Conservation (phyloP, 2,329 filamentous ascomycete genomes). For the Alternaria triticimaculans region DNA sequence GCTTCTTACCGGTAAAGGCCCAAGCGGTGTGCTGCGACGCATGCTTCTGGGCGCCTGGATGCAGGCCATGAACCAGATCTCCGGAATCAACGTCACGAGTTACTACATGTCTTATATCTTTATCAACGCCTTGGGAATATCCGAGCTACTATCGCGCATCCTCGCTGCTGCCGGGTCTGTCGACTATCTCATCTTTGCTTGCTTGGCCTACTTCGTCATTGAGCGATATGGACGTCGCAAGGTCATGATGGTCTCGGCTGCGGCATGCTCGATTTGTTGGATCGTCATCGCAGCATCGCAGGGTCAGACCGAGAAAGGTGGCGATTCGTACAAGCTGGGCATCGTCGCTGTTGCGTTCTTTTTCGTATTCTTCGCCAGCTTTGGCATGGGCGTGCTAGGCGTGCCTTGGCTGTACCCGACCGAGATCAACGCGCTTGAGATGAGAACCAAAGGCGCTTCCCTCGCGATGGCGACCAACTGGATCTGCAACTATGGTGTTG, state of each 20-base stretch:
- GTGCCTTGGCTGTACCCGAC: slow-evolving; percentile 47
- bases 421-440: slow-evolving; percentile 45
- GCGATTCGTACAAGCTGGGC: slow-evolving; percentile 53
- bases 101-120: slow-evolving; percentile 54
- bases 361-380: slow-evolving; percentile 45
- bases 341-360: slow-evolving; percentile 58
- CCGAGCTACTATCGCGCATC: slow-evolving; percentile 42
- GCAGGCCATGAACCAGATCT: slow-evolving; percentile 55
- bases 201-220: slow-evolving; percentile 54
- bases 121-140: slow-evolving; percentile 49
- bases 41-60: slow-evolving; percentile 56
- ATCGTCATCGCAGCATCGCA: slow-evolving; percentile 56
- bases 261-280: slow-evolving; percentile 59
- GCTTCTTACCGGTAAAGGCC: slow-evolving; percentile 51
- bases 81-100: slow-evolving; percentile 42
- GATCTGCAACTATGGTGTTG: slow-evolving; percentile 44
- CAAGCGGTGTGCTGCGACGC: slow-evolving; percentile 51
- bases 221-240: slow-evolving; percentile 57
- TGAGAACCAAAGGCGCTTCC: slow-evolving; percentile 45
- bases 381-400: slow-evolving; percentile 45
- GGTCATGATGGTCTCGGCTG: slow-evolving; percentile 58
- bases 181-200: slow-evolving; percentile 56
- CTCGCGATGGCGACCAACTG: slow-evolving; percentile 44
- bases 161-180: slow-evolving; percentile 55
- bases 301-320: slow-evolving; percentile 50